These are phyloP conservation scores for Talaromyces sp. DNA, from an alignment of 2,329 filamentous ascomycete species.

Conservation along the genomic window DNA sequence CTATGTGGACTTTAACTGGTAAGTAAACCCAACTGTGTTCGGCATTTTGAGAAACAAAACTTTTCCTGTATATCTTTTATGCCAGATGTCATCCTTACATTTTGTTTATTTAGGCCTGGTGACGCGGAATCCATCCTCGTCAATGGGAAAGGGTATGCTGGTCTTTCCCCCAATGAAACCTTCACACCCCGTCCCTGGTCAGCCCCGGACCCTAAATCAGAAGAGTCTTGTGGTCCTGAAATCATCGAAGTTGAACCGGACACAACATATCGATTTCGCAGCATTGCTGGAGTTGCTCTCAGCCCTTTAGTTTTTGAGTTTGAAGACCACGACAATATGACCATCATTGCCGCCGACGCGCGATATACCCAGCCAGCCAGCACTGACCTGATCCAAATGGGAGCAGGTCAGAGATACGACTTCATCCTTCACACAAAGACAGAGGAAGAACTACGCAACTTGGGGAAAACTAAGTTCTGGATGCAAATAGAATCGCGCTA, in stretches of 20 bases:
- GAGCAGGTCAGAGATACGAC: slow-evolving; percentile 56
- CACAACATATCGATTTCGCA: slow-evolving; percentile 57
- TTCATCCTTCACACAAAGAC: slow-evolving; percentile 50
- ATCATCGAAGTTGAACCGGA: slow-evolving; percentile 55
- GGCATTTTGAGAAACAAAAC: not conserved
- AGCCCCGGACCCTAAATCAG: not conserved
- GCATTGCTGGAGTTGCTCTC: slow-evolving; percentile 46
- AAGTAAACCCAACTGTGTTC: not conserved
- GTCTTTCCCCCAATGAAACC: slow-evolving; percentile 21
- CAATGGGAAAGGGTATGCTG: slow-evolving; percentile 49
- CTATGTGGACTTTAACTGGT: not conserved
- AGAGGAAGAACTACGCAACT: slow-evolving; percentile 15
- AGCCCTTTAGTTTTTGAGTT: slow-evolving; percentile 48
- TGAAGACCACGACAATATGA: slow-evolving; percentile 54
- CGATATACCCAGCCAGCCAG: slow-evolving; percentile 20
- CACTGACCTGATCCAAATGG: slow-evolving; percentile 50
- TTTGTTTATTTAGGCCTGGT: slow-evolving; percentile 51
- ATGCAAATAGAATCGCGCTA: slow-evolving; percentile 28
- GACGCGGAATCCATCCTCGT: slow-evolving; percentile 53
- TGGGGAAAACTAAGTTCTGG: slow-evolving; percentile 44
- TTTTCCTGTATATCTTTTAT: not conserved
- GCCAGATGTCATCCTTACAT: not conserved
- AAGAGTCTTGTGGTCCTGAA: slow-evolving; percentile 36
- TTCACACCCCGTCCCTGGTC: not conserved
- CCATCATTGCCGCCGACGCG: slow-evolving; percentile 57